Evolutionary conservation across 2,329 filamentous ascomycete species (phyloP), one percentile per base, ranked within the genome.

Genomic region (Ascochyta viciae-villosae): DNA sequence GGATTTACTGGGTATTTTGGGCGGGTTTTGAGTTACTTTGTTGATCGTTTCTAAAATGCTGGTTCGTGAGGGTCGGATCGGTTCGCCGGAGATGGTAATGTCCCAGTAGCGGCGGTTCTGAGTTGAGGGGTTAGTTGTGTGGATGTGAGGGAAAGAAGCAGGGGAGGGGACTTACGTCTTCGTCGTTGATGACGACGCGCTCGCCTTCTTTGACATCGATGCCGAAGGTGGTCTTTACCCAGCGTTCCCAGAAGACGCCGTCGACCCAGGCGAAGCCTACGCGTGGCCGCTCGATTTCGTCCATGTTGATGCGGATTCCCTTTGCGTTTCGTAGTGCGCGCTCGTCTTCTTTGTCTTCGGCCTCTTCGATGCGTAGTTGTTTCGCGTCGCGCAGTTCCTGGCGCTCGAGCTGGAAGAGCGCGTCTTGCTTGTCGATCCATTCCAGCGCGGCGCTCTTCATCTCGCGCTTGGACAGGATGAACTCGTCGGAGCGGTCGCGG

Each of bases 201-300:
- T 98, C 95, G 43, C 94, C 93, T 60, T 95, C 88, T 58, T 81
- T 82, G 29, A 95, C 88, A 66, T 96, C 90, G 64, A 98, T 89
- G 50, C 94, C 94, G 71, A 96, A 99, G 0, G 94, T 97, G n/a
- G 89, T 93, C 64, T 89, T 85, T 62, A 99, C 87, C 95, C 95
- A 99, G 60, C 94, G 86, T 77, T 98, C 93, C 95, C 95, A 99
- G 76, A 98, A 98, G 7, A 91, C 86, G 46, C 93, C 92, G 73
- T 99, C 95, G 12, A 98, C 92, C 95, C 95, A 99, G 12, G 95
- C 95, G 76, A 99, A 99, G 8, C 87, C 86, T 38, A 98, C 92
- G 73, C 96, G 90, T 75, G 94, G 96, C 66, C 89, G 89, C 71
- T 92, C 88, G 48, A 91, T 86, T 72, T 90, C 89, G 66, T 94